A percentile compares a stretch with the other conserved stretches of the same genome.
Evolutionary conservation across 495 filamentous ascomycete species (phyloP).

Genomic region (Margaritispora aquatica): DNA sequence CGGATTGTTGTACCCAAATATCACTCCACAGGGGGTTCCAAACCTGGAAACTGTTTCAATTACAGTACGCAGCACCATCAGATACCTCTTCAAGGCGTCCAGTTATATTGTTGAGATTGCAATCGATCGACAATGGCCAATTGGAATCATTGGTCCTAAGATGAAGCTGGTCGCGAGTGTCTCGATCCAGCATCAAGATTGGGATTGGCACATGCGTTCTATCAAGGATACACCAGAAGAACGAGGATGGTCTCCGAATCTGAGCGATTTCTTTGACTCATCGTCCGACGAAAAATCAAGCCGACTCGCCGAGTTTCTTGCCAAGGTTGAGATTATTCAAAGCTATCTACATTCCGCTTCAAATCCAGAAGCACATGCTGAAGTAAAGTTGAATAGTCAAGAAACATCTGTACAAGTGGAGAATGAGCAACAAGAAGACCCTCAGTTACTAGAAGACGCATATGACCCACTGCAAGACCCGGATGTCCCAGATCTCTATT

Average conservation of each 20-base stretch:
- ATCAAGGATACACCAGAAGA: constrained; percentile 20
- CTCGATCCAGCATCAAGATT: constrained; percentile 41
- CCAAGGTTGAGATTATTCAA: constrained; percentile 24
- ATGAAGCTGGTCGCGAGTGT: constrained; percentile 35
- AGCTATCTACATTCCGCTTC: not conserved
- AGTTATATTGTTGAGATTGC: constrained; percentile 50
- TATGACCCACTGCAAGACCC: no score
- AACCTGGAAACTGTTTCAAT: constrained; percentile 26
- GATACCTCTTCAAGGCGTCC: constrained; percentile 39
- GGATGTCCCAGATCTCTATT: no score
- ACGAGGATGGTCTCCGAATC: constrained; percentile 33
- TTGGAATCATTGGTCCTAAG: constrained; percentile 6
- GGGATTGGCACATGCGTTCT: constrained; percentile 31
- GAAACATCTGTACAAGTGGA: not conserved
- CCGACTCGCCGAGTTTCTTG: constrained; percentile 25
- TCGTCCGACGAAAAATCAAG: constrained; percentile 5
- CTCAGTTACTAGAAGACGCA: no score
- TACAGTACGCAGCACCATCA: constrained; percentile 44
- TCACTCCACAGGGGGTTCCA: not conserved
- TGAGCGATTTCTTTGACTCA: constrained; percentile 40
- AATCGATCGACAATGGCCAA: constrained; percentile 46
- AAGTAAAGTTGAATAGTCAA: no score
- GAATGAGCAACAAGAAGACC: not conserved
- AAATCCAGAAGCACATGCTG: not conserved
- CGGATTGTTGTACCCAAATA: constrained; percentile 19